Evolutionary conservation across 495 filamentous ascomycete species (phyloP).

Genomic region (Aspergillus affinis): DNA sequence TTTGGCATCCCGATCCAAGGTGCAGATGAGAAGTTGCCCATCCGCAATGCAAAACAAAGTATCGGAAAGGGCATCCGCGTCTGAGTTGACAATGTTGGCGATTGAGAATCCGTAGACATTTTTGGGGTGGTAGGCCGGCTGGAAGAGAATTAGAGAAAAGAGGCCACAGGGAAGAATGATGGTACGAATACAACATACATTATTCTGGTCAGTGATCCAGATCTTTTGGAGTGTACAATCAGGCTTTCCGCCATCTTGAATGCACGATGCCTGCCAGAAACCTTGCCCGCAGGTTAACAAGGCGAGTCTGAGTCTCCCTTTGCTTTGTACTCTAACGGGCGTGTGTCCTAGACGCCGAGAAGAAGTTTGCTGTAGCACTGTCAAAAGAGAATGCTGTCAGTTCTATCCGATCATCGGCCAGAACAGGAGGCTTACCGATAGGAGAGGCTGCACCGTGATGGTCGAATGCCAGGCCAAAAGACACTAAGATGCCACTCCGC

Average conservation of each 20-base stretch:
- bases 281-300: slow-evolving; percentile 41
- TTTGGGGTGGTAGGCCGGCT: slow-evolving; percentile 44
- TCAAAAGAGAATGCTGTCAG: background rate
- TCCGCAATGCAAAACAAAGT: slow-evolving; percentile 47
- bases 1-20: slow-evolving; percentile 31
- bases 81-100: slow-evolving; percentile 15
- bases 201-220: slow-evolving; percentile 47
- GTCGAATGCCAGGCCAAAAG: slow-evolving; percentile 29
- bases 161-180: background rate
- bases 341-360: slow-evolving; percentile 37
- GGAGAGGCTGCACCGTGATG: slow-evolving; percentile 17
- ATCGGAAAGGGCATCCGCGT: slow-evolving; percentile 19
- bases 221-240: slow-evolving; percentile 34
- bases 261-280: slow-evolving; percentile 40
- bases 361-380: slow-evolving; percentile 32
- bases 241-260: slow-evolving; percentile 16
- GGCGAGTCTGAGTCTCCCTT: slow-evolving; percentile 25
- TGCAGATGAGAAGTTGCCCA: slow-evolving; percentile 39
- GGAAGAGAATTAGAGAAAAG: background rate
- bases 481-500: slow-evolving; percentile 43
- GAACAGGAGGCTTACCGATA: slow-evolving; percentile 25
- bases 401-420: background rate
- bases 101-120: slow-evolving; percentile 36
- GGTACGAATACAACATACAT: slow-evolving; percentile 30
- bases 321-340: slow-evolving; percentile 35